phyloP scores from a whole-genome alignment of 176 grass and related monocot genomes.

The Oryza brachyantha region DNA sequence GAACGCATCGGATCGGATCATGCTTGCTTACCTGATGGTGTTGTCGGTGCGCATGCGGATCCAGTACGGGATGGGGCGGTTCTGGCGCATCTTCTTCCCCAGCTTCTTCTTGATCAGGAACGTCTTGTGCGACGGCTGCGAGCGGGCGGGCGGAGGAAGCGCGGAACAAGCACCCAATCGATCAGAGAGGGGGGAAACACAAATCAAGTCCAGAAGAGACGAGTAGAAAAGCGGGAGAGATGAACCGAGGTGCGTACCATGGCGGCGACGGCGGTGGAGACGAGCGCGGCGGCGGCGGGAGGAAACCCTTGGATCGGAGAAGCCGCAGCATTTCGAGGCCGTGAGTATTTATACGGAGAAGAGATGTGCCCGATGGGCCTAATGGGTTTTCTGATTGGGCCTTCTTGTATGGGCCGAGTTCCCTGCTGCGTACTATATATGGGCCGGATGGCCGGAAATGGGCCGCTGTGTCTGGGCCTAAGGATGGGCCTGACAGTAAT shows the following conservation, averaged over 20 bases:
- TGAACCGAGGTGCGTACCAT: conserved; percentile 47
- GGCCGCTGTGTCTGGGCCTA: too few relatives aligned
- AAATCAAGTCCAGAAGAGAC: background rate
- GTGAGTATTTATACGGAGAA: conserved; percentile 27
- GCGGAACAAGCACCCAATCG: background rate
- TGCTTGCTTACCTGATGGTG: conserved; percentile 60
- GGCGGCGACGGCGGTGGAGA: background rate
- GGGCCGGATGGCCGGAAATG: too few relatives aligned
- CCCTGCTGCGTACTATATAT: background rate
- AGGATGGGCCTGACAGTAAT: too few relatives aligned
- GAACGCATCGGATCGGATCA: background rate
- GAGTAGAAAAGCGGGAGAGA: background rate
- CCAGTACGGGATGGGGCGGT: conserved; percentile 95
- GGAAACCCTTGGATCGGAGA: conserved; percentile 52
- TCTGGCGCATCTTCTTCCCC: conserved; percentile 94
- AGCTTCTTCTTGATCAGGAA: conserved; percentile 92
- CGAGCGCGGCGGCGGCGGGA: conserved; percentile 19
- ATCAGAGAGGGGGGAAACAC: background rate
- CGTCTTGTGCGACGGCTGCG: conserved; percentile 91
- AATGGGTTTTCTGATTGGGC: background rate
- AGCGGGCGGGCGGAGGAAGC: background rate
- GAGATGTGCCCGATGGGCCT: too few relatives aligned
- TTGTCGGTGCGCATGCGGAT: conserved; percentile 95
- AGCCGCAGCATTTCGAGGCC: background rate
- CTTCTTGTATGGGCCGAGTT: background rate